Base-by-base conservation (phyloP, 148 eudicot species). In the Chenopodium berlandieri region DNA sequence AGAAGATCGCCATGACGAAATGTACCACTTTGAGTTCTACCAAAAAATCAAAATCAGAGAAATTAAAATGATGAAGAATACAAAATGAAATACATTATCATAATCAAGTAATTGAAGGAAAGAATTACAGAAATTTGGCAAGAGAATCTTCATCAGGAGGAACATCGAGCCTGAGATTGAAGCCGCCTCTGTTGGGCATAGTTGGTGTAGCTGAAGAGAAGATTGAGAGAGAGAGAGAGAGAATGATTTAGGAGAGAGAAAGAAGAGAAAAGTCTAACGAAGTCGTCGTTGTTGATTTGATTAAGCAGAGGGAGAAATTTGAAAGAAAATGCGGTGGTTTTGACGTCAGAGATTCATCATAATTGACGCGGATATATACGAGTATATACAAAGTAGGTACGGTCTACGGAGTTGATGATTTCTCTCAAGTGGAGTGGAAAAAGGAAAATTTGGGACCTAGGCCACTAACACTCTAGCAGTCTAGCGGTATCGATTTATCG, bases 1-100 rank as follows among this genome's bases (percentile, higher is more conserved):
- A 92, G 88, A 48, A 95, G 94, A 92, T 95, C 98, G 32, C 99
- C 99, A 58, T 93, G 92, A 86, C 84, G 90, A 84, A 94, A 95
- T 34, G 99, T 95, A 40, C 99, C 99, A 40, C 97, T 94, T 80
- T 91, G 91, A 71, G 97, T 92, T 60, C 90, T 88, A 66, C 40
- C 25, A 73, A 30, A 69, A 23, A 70, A 79, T 46, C 11, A 66
- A 69, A 72, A 65, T 56, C 62, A n/a, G 30, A 20, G n/a, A 17
- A 10, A 23, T 72, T 23, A 56, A 73, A 13, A 73, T 31, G 17
- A 20, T 19, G n/a, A 2, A 50, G 10, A 75, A 78, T 1, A 20
- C 5, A 37, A 32, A 6, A 58, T 14, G 6, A 56, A 56, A 56
- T 17, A 17, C 62, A 56, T 56, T 56, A 14, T 19, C 4, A 56